Base-by-base conservation (phyloP, 768 basidiomycete species). In the Tylopilus subfusipes region DNA sequence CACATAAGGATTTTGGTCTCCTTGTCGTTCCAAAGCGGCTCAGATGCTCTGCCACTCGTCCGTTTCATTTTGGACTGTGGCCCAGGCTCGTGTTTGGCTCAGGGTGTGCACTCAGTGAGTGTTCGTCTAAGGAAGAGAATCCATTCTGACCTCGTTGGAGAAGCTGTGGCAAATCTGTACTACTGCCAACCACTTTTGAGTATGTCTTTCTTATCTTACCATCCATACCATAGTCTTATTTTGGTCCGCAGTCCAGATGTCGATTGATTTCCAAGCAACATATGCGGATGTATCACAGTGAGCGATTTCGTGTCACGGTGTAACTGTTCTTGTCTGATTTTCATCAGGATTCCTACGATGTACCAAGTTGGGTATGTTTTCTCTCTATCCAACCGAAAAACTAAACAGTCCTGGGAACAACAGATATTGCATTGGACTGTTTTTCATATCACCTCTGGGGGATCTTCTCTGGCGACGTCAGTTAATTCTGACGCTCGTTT, bases 151-250 rank as follows among this genome's bases (percentile, higher is more conserved):
- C 3, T 49, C 34, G n/a, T n/a, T n/a, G n/a, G 13, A 11, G 42
- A 56, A 64, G 63, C 54, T 48, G 83, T 83, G 24, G 79, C 83
- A 14, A 92, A 91, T 64, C 65, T 92, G 48, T 93, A 91, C 64
- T 93, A 91, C 58, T 87, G 84, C 55, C 87, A 90, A 68, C 90
- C 90, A 4, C 70, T 93, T 56, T 72, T 91, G 10, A 87, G 89
- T 83, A 62, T 57, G 77, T 72, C 58, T 27, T 24, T 22, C 7
- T 25, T 11, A 11, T 21, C 12, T n/a, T 14, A 5, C 22, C 9
- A 5, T 24, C 16, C 2, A 0, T 19, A 5, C 16, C 19, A 16
- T 2, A 24, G 13, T 12, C 33, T 45, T 24, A 29, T 51, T 18
- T 43, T 19, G 12, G 9, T 30, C 18, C 16, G 5, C 40, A 64